These are phyloP conservation scores for Endocalyx cinctus DNA, from an alignment of 2,329 filamentous ascomycete species.

Conservation along the genomic window DNA sequence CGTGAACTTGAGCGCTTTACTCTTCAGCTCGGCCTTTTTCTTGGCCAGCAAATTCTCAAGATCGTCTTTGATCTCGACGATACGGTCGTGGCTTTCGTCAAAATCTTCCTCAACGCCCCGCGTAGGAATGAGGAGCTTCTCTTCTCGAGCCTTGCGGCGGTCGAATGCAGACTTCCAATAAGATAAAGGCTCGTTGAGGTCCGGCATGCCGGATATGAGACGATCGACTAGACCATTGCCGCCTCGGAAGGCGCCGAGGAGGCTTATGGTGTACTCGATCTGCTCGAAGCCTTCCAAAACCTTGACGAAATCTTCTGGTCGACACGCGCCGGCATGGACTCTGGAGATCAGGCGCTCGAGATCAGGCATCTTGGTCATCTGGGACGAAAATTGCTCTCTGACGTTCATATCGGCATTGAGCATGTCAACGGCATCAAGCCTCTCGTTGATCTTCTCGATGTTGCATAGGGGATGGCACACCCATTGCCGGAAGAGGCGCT, in stretches of 20 bases:
- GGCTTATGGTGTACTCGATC: conserved; percentile 87
- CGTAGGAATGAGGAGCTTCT: conserved; percentile 79
- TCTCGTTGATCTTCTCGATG: conserved; percentile 81
- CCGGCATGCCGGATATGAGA: conserved; percentile 79
- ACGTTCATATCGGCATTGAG: conserved; percentile 77
- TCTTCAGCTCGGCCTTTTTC: conserved; percentile 70
- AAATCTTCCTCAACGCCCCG: conserved; percentile 88
- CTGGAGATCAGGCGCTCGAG: conserved; percentile 90
- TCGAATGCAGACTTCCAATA: conserved; percentile 95
- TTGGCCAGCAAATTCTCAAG: conserved; percentile 67
- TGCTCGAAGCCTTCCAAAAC: conserved; percentile 96
- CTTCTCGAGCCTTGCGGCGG: conserved; percentile 69
- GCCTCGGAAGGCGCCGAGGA: conserved; percentile 69
- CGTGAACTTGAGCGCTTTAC: conserved; percentile 66
- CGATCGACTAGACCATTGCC: conserved; percentile 80
- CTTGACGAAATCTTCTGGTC: conserved; percentile 84
- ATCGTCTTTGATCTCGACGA: conserved; percentile 70
- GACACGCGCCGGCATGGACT: conserved; percentile 87
- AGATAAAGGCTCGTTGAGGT: conserved; percentile 67
- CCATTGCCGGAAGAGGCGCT: conserved; percentile 94
- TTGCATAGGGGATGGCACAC: conserved; percentile 93
- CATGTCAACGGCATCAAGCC: conserved; percentile 85
- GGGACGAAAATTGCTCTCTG: conserved; percentile 82
- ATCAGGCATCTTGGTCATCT: conserved; percentile 88
- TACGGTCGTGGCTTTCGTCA: conserved; percentile 72